These are phyloP conservation scores for Coemansia sp. DNA, from an alignment of 371 early-diverging fungal genomes.

Conservation along the genomic window DNA sequence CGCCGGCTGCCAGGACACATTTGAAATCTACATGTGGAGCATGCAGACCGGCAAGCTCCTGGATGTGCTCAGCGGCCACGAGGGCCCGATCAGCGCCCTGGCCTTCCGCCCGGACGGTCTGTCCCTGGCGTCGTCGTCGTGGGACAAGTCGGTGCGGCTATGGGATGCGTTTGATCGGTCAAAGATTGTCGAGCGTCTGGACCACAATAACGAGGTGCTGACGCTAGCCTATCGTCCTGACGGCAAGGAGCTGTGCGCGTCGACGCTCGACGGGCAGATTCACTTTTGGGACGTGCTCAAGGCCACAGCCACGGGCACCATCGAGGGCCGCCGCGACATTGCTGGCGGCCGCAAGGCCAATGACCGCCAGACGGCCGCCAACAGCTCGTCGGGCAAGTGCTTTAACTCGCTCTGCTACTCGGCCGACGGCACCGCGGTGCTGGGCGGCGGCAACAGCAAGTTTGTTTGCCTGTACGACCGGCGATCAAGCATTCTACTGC, in stretches of 20 bases:
- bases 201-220: slow-evolving; percentile 83
- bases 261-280: slow-evolving; percentile 92
- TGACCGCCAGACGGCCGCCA: slow-evolving; percentile 81
- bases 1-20: slow-evolving; percentile 93
- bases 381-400: slow-evolving; percentile 78
- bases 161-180: slow-evolving; percentile 95
- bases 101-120: slow-evolving; percentile 82
- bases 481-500: slow-evolving; percentile 69
- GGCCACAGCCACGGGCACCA: slow-evolving; percentile 65
- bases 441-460: slow-evolving; percentile 94
- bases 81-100: slow-evolving; percentile 84
- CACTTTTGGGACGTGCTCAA: slow-evolving; percentile 85
- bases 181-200: slow-evolving; percentile 75
- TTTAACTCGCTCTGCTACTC: slow-evolving; percentile 94
- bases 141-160: slow-evolving; percentile 91
- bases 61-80: slow-evolving; percentile 93
- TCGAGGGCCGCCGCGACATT: slow-evolving; percentile 94
- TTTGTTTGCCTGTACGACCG: slow-evolving; percentile 95
- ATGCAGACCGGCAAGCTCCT: slow-evolving; percentile 96
- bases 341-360: slow-evolving; percentile 78
- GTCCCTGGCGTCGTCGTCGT: slow-evolving; percentile 82
- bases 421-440: slow-evolving; percentile 85
- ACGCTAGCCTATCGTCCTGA: slow-evolving; percentile 90
- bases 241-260: slow-evolving; percentile 79
- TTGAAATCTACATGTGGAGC: slow-evolving; percentile 97